Conservation (phyloP, 495 filamentous ascomycete genomes). For the Hyaloscypha finlandica region DNA sequence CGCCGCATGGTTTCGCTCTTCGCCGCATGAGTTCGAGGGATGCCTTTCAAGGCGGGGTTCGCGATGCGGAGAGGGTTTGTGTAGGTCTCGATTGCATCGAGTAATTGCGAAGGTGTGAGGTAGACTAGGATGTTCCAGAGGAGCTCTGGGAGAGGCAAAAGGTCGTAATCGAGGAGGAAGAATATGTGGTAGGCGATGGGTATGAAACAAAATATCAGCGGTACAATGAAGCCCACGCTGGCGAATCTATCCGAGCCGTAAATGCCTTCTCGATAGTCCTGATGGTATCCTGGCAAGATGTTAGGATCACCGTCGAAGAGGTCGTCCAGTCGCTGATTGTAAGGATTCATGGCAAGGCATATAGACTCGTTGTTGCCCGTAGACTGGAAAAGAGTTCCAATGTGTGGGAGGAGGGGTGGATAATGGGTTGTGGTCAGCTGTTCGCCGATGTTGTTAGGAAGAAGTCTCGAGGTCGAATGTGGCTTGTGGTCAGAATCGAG, state of each 20-base stretch:
- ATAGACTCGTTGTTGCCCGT: conserved; percentile 11
- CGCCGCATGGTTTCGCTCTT: conserved; percentile 72
- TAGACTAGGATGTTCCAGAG: conserved; percentile 67
- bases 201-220: conserved; percentile 41
- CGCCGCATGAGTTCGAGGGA: conserved; percentile 46
- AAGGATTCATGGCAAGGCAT: conserved; percentile 34
- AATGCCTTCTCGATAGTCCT: conserved; percentile 29
- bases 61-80: conserved; percentile 28
- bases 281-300: conserved; percentile 29
- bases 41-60: conserved; percentile 25
- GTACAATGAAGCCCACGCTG: conserved; percentile 34
- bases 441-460: not conserved
- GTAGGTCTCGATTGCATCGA: conserved; percentile 57
- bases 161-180: conserved; percentile 37
- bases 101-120: conserved; percentile 58
- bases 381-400: not conserved
- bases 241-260: conserved; percentile 1
- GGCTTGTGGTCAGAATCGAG: not conserved
- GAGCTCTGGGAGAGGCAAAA: conserved; percentile 41
- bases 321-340: conserved; percentile 19
- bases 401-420: not conserved
- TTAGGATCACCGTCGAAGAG: conserved; percentile 32
- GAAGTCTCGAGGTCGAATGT: not conserved
- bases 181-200: conserved; percentile 47
- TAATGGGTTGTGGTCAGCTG: not conserved